Percentiles rank a stretch among this genome's conserved stretches.
Conservation (phyloP, 1,139 yeast species). For the Geotrichum europaeum region DNA sequence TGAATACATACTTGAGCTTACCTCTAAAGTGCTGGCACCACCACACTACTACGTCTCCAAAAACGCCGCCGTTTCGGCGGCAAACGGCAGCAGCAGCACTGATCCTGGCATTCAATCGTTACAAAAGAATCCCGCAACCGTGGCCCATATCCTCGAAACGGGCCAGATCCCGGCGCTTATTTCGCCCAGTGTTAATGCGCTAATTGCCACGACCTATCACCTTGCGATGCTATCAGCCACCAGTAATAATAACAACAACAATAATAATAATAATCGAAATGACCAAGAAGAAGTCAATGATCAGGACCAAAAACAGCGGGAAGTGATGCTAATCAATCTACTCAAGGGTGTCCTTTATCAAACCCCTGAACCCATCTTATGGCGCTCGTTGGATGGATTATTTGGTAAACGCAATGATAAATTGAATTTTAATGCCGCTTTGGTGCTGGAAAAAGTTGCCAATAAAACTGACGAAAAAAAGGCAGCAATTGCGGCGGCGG, state of each 20-base stretch:
- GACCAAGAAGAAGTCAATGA: neutral
- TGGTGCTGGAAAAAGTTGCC: constrained; percentile 2
- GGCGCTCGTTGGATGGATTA: constrained; percentile 23
- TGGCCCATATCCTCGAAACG: constrained; percentile 18
- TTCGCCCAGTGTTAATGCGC: constrained; percentile 21
- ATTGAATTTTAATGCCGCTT: constrained; percentile 15
- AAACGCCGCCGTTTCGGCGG: constrained; percentile 10
- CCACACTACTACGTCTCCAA: constrained; percentile 21
- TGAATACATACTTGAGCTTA: constrained; percentile 20
- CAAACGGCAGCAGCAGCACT: neutral
- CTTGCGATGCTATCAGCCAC: constrained; percentile 7
- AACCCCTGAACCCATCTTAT: constrained; percentile 23
- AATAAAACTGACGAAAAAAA: neutral
- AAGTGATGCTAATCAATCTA: constrained; percentile 8
- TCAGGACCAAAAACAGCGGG: neutral
- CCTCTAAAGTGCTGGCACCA: constrained; percentile 22
- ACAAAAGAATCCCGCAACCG: constrained; percentile 8
- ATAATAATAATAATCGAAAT: neutral
- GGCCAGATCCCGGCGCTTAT: constrained; percentile 23
- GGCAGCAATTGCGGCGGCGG: neutral
- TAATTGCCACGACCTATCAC: constrained; percentile 18
- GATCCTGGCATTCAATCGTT: neutral
- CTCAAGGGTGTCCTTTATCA: constrained; percentile 20
- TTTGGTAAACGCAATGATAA: constrained; percentile 19
- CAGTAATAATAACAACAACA: neutral